A percentile compares a stretch with the other conserved stretches of the same genome.
Evolutionary conservation across 257 asterid genomes (phyloP).

Genomic region (Haberlea rhodopensis): DNA sequence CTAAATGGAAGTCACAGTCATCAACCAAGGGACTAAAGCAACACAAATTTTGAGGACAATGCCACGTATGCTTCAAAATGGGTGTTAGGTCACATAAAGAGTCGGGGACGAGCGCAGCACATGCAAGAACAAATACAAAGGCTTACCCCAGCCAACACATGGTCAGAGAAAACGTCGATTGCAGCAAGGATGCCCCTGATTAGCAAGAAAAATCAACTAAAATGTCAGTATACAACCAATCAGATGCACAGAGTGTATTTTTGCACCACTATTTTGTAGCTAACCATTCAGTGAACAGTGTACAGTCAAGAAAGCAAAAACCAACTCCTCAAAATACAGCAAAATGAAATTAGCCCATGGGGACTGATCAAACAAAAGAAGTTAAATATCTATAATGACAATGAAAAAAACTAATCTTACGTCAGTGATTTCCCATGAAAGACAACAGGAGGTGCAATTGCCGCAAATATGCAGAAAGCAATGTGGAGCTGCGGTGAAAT

Average conservation of each 20-base stretch:
- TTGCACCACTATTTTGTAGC: neutral
- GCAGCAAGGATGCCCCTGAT: constrained; percentile 97
- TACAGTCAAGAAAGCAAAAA: constrained; percentile 3
- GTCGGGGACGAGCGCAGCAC: neutral
- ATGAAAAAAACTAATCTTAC: constrained; percentile 34
- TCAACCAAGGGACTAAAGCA: constrained; percentile 1
- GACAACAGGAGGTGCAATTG: constrained; percentile 68
- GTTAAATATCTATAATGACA: neutral
- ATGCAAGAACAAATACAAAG: constrained; percentile 21
- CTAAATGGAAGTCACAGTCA: neutral
- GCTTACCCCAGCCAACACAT: constrained; percentile 89
- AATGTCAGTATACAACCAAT: neutral
- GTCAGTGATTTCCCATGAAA: constrained; percentile 62
- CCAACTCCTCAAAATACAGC: neutral
- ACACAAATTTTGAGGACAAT: constrained; percentile 5
- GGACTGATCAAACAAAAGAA: neutral
- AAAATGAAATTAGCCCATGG: neutral
- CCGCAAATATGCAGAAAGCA: constrained; percentile 66
- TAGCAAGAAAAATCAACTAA: constrained; percentile 18
- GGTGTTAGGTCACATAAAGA: constrained; percentile 9
- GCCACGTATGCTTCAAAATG: neutral
- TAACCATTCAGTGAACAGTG: constrained; percentile 5
- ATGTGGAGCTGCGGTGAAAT: constrained; percentile 57
- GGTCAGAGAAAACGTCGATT: constrained; percentile 83
- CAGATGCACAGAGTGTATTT: neutral